These are phyloP conservation scores for Pseudogymnoascus sp. DNA, from an alignment of 2,329 filamentous ascomycete genomes.

Conservation along the genomic window DNA sequence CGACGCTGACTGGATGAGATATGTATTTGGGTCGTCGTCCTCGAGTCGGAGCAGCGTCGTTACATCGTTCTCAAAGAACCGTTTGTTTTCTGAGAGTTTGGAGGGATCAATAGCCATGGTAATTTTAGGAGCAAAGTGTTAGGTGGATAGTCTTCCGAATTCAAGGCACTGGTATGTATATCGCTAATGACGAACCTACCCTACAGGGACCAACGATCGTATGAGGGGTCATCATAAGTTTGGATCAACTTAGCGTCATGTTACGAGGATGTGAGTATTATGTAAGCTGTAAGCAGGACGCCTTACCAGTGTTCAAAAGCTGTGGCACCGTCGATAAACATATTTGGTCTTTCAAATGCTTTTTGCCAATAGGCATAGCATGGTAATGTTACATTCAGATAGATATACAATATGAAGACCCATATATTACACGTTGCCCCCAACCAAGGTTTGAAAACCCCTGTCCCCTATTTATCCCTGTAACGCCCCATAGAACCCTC, in stretches of 20 bases:
- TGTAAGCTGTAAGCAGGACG: background rate
- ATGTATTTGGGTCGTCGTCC: conserved; percentile 9
- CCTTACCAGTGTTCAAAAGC: background rate
- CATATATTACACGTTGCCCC: background rate
- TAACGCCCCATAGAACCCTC: background rate
- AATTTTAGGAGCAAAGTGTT: background rate
- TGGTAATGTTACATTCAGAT: background rate
- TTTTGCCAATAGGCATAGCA: background rate
- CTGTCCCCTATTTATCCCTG: background rate
- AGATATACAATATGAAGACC: background rate
- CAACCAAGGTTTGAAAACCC: background rate
- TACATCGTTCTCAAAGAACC: background rate
- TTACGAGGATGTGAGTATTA: background rate
- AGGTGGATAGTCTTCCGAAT: background rate
- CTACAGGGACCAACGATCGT: background rate
- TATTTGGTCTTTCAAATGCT: background rate
- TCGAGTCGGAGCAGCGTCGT: conserved; percentile 8
- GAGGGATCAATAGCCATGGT: background rate
- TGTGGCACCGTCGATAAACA: background rate
- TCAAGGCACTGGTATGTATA: background rate
- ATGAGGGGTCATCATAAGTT: background rate
- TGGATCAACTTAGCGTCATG: background rate
- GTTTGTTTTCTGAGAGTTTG: background rate
- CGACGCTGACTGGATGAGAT: conserved; percentile 10
- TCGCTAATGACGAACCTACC: background rate